Evolutionary conservation across 179 eudicot genomes (phyloP).

Genomic region (Camellia oleifera): DNA sequence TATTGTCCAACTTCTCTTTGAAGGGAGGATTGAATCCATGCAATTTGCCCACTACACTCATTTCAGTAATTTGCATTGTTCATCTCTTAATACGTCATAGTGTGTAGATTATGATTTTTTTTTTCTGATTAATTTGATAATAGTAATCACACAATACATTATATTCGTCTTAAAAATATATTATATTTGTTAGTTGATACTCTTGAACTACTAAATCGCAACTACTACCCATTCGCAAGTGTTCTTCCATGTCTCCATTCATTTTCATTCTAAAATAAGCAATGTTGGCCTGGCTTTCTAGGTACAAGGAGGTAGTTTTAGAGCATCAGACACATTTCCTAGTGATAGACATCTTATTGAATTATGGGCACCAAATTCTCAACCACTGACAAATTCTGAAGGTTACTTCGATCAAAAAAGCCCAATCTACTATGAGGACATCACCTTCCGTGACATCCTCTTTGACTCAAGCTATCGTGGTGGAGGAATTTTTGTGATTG

Average conservation of each 20-base stretch:
- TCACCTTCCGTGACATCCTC: conserved; percentile 61
- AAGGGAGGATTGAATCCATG: no score
- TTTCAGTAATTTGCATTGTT: no score
- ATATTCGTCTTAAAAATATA: no score
- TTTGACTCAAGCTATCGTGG: conserved; percentile 49
- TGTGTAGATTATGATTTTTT: no score
- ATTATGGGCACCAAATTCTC: conserved; percentile 33
- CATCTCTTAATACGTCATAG: no score
- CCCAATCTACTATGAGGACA: conserved; percentile 42
- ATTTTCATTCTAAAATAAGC: not conserved
- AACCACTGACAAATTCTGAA: not conserved
- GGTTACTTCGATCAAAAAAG: conserved; percentile 5
- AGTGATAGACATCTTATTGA: conserved; percentile 44
- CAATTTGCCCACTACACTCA: no score
- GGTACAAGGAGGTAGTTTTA: conserved; percentile 57
- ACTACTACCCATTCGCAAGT: no score
- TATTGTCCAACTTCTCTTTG: no score
- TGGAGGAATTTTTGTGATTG: conserved; percentile 41
- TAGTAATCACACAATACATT: no score
- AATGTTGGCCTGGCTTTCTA: conserved; percentile 1
- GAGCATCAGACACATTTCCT: conserved; percentile 59
- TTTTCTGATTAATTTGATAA: no score
- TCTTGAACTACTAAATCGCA: no score
- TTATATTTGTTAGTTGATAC: no score
- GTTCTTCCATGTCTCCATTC: not conserved